phyloP scores from a whole-genome alignment of 257 asterid genomes.

The Henckelia pumila region DNA sequence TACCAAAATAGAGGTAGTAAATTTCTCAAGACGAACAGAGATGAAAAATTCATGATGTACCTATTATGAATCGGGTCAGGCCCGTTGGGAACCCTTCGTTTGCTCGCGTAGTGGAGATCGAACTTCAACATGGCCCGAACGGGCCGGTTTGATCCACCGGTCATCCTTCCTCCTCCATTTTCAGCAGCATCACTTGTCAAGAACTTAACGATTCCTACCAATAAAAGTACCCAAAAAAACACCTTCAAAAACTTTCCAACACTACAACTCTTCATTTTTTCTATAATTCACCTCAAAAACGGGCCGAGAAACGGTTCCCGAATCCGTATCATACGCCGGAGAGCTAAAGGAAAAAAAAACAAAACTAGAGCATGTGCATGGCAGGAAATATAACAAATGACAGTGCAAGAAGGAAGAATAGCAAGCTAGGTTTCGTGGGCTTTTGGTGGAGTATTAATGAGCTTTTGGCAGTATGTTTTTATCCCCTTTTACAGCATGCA shows the following conservation, averaged over 20 bases:
- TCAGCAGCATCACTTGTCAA: constrained; percentile 31
- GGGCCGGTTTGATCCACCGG: not conserved
- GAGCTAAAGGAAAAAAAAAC: not conserved
- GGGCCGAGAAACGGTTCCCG: not conserved
- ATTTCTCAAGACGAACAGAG: not conserved
- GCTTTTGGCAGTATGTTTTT: not conserved
- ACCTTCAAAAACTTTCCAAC: constrained; percentile 25
- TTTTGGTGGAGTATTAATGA: not conserved
- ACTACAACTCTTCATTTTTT: constrained; percentile 28
- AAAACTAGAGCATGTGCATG: not conserved
- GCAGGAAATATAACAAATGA: not conserved
- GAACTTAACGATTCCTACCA: constrained; percentile 37
- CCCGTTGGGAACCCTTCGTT: constrained; percentile 80
- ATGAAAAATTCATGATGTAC: constrained; percentile 23
- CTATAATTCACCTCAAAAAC: not conserved
- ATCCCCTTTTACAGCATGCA: not conserved
- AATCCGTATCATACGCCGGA: not conserved
- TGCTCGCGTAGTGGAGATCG: constrained; percentile 42
- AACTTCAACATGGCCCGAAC: not conserved
- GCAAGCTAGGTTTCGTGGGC: not conserved
- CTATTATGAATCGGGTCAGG: constrained; percentile 94
- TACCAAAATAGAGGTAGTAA: not conserved
- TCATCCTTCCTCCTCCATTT: constrained; percentile 19
- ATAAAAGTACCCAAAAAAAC: constrained; percentile 31
- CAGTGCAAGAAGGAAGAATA: not conserved